Base-by-base conservation (phyloP, 257 asterid genomes). In the Lithospermum erythrorhizon region DNA sequence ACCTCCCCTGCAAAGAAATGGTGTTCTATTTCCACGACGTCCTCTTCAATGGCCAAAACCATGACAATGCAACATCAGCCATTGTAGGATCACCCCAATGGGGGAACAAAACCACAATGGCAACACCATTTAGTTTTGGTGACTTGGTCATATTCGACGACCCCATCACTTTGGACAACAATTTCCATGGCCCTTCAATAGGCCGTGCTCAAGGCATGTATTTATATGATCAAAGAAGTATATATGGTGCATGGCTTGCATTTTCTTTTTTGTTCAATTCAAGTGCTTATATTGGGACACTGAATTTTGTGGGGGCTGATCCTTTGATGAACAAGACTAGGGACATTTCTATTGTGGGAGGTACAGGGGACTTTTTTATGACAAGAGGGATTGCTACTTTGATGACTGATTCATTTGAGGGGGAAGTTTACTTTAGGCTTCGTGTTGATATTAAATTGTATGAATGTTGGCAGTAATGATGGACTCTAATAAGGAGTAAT, bases 151-250 rank as follows among this genome's bases (percentile, higher is more conserved):
- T 87, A 5, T 89, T 89, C 57, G 90, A 89, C 55, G 95, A 89
- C 37, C 95, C 97, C 13, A 79, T 89, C 4, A 89, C 97, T 0
- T 1, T 81, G 13, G 95, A 87, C 69, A 84, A 84, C 70, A 75
- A 86, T 20, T 66, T 87, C n/a, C 87, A 74, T n/a, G 84, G 95
- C 3, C 20, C 79, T 0, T 78, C 93, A 3, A 82, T 89, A 0
- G 97, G 97, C 0, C 70, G 89, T 53, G 97, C 97, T 0, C 95
- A 84, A 49, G 97, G 95, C 9, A 69, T 83, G 52, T 89, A 89
- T 19, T 0, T 85, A 0, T 87, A 89, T 55, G 89, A 87, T 55
- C 75, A 64, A 69, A 81, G 75, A n/a, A 76, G 69, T 3, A 67
- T 61, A 0, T 89, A 69, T 57, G 75, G 81, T 4, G 68, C 97